Base-by-base conservation (phyloP, 2,329 filamentous ascomycete species). In the Penicillium sumatraense region DNA sequence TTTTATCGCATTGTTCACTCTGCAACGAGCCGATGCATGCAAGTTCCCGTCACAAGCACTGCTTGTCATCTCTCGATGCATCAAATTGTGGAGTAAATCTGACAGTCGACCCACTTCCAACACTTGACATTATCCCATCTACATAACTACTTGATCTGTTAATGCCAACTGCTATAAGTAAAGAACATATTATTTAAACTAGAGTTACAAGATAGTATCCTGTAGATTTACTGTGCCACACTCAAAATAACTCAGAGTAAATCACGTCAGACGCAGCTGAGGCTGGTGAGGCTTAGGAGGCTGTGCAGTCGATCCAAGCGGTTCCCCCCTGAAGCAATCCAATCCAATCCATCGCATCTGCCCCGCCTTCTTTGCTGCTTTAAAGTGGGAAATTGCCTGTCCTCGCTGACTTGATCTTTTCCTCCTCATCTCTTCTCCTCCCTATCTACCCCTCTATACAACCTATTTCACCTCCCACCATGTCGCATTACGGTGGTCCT, bases 401-500 rank as follows among this genome's bases (percentile, higher is more conserved):
- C 31, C 36, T 16, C 5, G 45, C 56, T 44, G 31, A n/a, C 20
- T 23, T 33, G 11, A 16, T 33, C 10, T 16, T 26, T 38, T 29
- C 41, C n/a, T 6, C 31, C 21, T 40, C 16, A n/a, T 33, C 16
- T 27, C 36, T 44, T 23, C 9, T 16, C 20, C 21, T 48, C 29
- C 16, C 33, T 33, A 7, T 26, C 27, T 7, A 14, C 24, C n/a
- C n/a, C n/a, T n/a, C 26, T 40, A 3, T 38, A 35, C 6, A 31
- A 8, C 27, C 31, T 21, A 20, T 18, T 24, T n/a, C 5, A 5
- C 18, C 47, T 58, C 33, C n/a, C 45, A 59, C 23, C 26, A 64
- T 64, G 62, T 64, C 62, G 29, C 27, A 62, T 47, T 66, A 65
- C 62, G 50, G 54, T 41, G 49, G 57, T 42, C 58, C 60, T 13